Evolutionary conservation across 176 grass and related monocot species (phyloP), one percentile per base, ranked within the genome.

Genomic region (Ensete ventricosum): DNA sequence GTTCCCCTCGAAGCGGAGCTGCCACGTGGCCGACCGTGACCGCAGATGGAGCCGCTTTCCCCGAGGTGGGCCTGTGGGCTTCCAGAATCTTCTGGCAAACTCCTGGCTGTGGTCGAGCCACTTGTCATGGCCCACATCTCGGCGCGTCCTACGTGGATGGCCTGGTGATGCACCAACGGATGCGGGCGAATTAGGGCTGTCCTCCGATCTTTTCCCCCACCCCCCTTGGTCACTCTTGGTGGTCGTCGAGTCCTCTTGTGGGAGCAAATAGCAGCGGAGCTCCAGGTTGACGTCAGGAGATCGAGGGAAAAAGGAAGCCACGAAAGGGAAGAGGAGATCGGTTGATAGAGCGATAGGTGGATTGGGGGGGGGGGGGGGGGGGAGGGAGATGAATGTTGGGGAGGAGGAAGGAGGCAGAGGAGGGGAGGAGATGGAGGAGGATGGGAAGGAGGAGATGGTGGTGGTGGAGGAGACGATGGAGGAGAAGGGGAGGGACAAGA

Each of bases 81-180:
- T 93, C 90, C 80, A 89, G 94, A 93, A 98, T 34, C 84, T 93
- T 98, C 86, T 55, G 43, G 81, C 57, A 64, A 63, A 64, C 84
- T 99, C 86, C 81, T 91, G 88, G 88, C 83, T 84, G 83, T 0
- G 0, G 9, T 27, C 19, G 20, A 54, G 81, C 91, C 88, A 91
- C 88, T 79, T 91, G 86, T 88, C 50, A 1, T 0, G 14, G 0
- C 0, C 14, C 12, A 0, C 67, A 82, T 76, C 84, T 82, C 72
- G 75, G 5, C 64, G 64, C 80, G 58, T 91, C 96, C 81, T 24
- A 95, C 85, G 91, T 99, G 96, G 88, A 77, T 12, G 24, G 53
- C 75, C 80, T 73, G 25, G 68, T 48, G 22, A 80, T 87, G 55
- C 55, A 80, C 85, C 57, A 99, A 95, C 74, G 94, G 91, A 91